phyloP scores from a whole-genome alignment of 2,329 filamentous ascomycete species.

The Penicillium sp. region DNA sequence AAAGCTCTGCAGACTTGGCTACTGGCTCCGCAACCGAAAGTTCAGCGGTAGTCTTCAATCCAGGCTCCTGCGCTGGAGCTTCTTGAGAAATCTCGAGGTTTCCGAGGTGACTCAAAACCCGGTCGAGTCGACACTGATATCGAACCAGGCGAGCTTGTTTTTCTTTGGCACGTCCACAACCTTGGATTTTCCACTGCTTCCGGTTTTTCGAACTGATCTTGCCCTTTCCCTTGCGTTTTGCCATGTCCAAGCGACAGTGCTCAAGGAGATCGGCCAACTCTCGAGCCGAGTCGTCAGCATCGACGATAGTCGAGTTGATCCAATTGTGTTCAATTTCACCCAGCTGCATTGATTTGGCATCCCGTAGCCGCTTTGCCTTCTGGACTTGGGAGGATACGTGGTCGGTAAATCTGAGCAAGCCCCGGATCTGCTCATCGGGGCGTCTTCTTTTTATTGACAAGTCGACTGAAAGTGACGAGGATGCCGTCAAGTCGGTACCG shows the following conservation, averaged over 20 bases:
- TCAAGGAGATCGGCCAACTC: constrained; percentile 30
- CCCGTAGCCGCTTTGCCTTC: constrained; percentile 10
- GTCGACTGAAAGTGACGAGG: background rate
- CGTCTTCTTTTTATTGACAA: constrained; percentile 3
- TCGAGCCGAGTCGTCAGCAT: constrained; percentile 36
- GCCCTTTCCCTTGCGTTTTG: constrained; percentile 16
- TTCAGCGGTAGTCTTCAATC: background rate
- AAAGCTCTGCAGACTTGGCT: background rate
- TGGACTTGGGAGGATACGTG: constrained; percentile 4
- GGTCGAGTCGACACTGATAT: constrained; percentile 21
- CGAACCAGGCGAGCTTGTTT: constrained; percentile 19
- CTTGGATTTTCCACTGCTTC: constrained; percentile 23
- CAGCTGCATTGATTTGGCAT: constrained; percentile 8
- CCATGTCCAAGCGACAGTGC: constrained; percentile 21
- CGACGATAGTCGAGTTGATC: constrained; percentile 30
- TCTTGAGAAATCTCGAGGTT: background rate
- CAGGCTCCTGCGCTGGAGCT: background rate
- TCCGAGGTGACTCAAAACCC: constrained; percentile 20
- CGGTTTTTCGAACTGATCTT: constrained; percentile 15
- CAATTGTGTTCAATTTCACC: constrained; percentile 27
- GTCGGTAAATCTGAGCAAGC: constrained; percentile 7
- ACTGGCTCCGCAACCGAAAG: background rate
- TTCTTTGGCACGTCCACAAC: constrained; percentile 16
- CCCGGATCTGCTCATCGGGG: constrained; percentile 13
- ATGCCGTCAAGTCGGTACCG: background rate